Evolutionary conservation across 768 basidiomycete species (phyloP).

Genomic region (Psilocybe tampanensis): DNA sequence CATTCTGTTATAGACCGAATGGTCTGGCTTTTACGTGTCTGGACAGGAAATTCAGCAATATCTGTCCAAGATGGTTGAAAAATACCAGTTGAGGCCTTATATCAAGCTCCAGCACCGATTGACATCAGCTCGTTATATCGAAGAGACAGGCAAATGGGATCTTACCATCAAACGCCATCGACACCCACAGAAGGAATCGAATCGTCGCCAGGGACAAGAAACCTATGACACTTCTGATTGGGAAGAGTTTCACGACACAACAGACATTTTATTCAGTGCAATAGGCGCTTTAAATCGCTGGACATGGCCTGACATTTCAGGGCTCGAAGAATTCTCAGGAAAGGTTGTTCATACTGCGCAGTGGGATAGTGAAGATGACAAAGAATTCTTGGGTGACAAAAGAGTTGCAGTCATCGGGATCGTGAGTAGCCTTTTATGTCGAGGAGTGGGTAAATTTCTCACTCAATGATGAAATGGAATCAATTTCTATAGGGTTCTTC

Average conservation of each 20-base stretch:
- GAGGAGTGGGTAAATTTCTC: too few relatives aligned
- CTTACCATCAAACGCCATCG: slow-evolving; percentile 45
- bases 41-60: slow-evolving; percentile 62
- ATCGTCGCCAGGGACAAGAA: background rate
- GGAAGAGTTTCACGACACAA: slow-evolving; percentile 53
- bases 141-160: slow-evolving; percentile 56
- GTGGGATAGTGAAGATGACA: slow-evolving; percentile 48
- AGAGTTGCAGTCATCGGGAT: slow-evolving; percentile 61
- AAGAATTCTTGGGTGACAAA: slow-evolving; percentile 52
- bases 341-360: slow-evolving; percentile 63
- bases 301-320: slow-evolving; percentile 69
- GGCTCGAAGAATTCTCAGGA: slow-evolving; percentile 58
- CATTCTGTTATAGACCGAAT: slow-evolving; percentile 42
- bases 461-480: background rate
- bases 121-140: slow-evolving; percentile 51
- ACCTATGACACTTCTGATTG: slow-evolving; percentile 23
- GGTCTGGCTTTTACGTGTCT: slow-evolving; percentile 63
- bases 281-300: slow-evolving; percentile 56
- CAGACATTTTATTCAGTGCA: slow-evolving; percentile 61
- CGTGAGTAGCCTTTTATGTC: slow-evolving; percentile 34
- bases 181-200: background rate
- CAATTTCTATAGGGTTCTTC: slow-evolving; percentile 52
- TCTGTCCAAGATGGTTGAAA: slow-evolving; percentile 54
- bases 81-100: slow-evolving; percentile 53
- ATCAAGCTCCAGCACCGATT: slow-evolving; percentile 61